Evolutionary conservation across 208 protist genomes (phyloP).

Genomic region (Trypanosomatidae sp.): DNA sequence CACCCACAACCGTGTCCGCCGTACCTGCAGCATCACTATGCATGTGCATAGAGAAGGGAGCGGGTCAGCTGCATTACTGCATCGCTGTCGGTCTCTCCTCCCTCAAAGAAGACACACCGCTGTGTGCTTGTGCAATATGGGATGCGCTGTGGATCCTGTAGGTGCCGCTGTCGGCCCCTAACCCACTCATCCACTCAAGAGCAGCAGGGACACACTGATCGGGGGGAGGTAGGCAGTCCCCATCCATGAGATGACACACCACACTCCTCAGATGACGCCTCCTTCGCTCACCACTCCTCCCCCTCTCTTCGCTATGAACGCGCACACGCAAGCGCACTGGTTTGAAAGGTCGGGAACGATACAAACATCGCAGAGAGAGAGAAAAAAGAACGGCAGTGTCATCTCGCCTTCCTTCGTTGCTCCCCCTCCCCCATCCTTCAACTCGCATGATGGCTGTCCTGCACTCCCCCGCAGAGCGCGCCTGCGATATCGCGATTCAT

Average conservation of each 20-base stretch:
- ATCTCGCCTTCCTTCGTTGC: not conserved
- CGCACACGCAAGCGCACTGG: not conserved
- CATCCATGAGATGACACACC: not conserved
- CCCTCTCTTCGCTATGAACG: not conserved
- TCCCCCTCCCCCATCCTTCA: not conserved
- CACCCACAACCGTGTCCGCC: not conserved
- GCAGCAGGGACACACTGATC: not conserved
- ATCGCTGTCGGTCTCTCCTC: not conserved
- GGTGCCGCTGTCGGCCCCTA: not conserved
- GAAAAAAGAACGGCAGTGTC: not conserved
- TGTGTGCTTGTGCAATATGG: not conserved
- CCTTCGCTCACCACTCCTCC: not conserved
- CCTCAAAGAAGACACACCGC: not conserved
- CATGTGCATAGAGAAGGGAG: no score
- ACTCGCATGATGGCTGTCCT: not conserved
- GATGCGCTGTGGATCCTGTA: not conserved
- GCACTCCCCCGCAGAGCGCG: not conserved
- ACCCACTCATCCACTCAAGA: not conserved
- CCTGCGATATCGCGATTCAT: conserved; percentile 10
- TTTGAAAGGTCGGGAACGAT: not conserved
- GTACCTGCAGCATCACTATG: not conserved
- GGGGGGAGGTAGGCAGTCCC: not conserved
- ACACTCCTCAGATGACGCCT: not conserved
- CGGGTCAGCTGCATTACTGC: no score
- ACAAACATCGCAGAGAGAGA: not conserved